Base-by-base conservation (phyloP, 768 basidiomycete genomes). In the Gloeophyllum trabeum region DNA sequence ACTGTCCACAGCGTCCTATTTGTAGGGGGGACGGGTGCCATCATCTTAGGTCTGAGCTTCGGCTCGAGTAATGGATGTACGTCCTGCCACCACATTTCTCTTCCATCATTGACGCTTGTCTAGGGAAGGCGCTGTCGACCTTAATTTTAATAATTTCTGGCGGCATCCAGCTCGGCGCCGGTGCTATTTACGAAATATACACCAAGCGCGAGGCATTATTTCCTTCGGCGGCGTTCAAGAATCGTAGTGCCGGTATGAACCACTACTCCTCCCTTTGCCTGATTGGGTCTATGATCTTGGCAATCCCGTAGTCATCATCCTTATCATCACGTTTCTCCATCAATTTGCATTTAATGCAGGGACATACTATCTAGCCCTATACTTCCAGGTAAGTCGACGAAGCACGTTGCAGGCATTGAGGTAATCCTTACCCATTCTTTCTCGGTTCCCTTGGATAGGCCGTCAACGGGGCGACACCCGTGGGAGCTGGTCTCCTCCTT, bases 291-390 rank as follows among this genome's bases (percentile, higher is more conserved):
- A 34, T 38, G n/a, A n/a, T n/a, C n/a, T n/a, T n/a, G n/a, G n/a
- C n/a, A n/a, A n/a, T n/a, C n/a, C n/a, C n/a, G 5, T 43, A 89
- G 85, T 78, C 47, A 69, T 70, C 44, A 67, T 85, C 36, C 72
- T 90, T 24, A 40, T 76, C 14, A 68, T 85, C 45, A 75, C 75
- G 14, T 87, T 89, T 62, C 67, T 90, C 42, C 88, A 90, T 57
- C 87, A 86, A 54, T 70, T 89, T 47, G 78, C 77, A 13, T 91
- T 88, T 59, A 89, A 75, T 48, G 75, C 87, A 24, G 87, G 84
- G 39, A 90, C 87, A 4, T 91, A 84, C 62, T 91, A 87, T 61
- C 74, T 91, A 36, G 83, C 86, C 0, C 59, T 90, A 19, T 90
- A 77, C 58, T 89, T 75, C 60, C 87, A 91, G 71, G 87, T 84